Evolutionary conservation across 257 asterid genomes (phyloP).

Genomic region (Solanum chaucha): DNA sequence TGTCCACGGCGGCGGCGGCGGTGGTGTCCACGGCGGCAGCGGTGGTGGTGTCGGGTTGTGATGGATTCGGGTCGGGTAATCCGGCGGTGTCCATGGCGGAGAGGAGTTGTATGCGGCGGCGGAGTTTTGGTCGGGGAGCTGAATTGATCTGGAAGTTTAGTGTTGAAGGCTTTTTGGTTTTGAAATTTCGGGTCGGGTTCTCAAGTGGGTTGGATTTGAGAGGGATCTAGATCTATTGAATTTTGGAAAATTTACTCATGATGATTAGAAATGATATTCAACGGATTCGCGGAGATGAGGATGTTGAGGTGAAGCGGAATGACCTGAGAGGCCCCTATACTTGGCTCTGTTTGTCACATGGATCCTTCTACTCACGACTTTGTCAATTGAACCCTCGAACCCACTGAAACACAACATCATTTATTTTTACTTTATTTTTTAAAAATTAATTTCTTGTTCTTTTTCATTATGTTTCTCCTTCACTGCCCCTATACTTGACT

Average conservation of each 20-base stretch:
- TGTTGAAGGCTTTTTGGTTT: neutral
- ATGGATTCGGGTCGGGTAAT: constrained; percentile 6
- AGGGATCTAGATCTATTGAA: neutral
- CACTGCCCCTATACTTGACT: too few species aligned
- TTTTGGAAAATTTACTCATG: neutral
- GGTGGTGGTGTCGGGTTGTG: constrained; percentile 2
- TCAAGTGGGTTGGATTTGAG: neutral
- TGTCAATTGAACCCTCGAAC: too few species aligned
- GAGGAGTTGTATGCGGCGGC: neutral
- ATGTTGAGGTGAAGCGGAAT: too few species aligned
- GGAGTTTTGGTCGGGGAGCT: neutral
- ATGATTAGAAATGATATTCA: too few species aligned
- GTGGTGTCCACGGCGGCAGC: neutral
- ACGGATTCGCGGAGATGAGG: too few species aligned
- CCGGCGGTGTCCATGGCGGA: neutral
- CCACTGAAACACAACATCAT: too few species aligned
- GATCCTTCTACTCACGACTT: too few species aligned
- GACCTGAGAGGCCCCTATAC: too few species aligned
- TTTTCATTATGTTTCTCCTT: too few species aligned
- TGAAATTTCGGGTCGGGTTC: neutral
- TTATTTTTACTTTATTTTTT: too few species aligned
- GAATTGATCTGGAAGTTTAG: neutral
- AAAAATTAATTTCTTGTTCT: too few species aligned
- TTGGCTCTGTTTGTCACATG: too few species aligned
- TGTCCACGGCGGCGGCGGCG: neutral